Base-by-base conservation (phyloP, 352 stramenopile species). In the Phytophthora foliorum region DNA sequence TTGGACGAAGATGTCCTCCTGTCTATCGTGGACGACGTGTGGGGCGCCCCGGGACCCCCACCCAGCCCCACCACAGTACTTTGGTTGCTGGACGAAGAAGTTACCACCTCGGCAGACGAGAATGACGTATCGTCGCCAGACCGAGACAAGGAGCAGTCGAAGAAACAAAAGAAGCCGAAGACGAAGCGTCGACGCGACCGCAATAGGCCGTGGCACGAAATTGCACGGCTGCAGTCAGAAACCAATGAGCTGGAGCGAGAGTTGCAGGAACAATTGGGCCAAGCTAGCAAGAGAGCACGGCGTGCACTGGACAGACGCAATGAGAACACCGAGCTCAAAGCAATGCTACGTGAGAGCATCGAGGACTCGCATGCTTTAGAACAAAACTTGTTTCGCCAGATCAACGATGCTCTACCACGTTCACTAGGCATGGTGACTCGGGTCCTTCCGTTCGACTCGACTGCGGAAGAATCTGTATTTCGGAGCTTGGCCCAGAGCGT, bases 181-280 rank as follows among this genome's bases (percentile, higher is more conserved):
- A 45, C 42, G 39, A 61, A 27, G 14, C 39, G 60, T 25, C 19
- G 50, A 34, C 29, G 59, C 4, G 59, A 62, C 31, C 60, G 51
- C 31, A 57, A 68, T 21, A 4, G 60, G 27, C 41, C 50, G 4
- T 29, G 46, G 38, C 60, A 56, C 21, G 60, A 62, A 17, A 68
- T 67, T 21, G 25, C 49, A n/a, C 48, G 42, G 17, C 11, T 67
- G 10, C 24, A 53, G 39, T 16, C 48, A 11, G 34, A 67, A 54
- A 19, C 24, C 3, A 44, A 60, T 16, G 17, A 67, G 1, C 13
- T 67, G 29, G 41, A 67, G 21, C 39, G 17, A 9, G n/a, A 61
- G 17, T 10, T 53, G 34, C 14, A 60, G 29, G n/a, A 54, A 2
- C 49, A 49, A 49, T 42, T 51, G 3, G 4, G 19, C 14, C 39